Base-by-base conservation (phyloP, 108 stramenopile genomes). In the Seminavis robusta region DNA sequence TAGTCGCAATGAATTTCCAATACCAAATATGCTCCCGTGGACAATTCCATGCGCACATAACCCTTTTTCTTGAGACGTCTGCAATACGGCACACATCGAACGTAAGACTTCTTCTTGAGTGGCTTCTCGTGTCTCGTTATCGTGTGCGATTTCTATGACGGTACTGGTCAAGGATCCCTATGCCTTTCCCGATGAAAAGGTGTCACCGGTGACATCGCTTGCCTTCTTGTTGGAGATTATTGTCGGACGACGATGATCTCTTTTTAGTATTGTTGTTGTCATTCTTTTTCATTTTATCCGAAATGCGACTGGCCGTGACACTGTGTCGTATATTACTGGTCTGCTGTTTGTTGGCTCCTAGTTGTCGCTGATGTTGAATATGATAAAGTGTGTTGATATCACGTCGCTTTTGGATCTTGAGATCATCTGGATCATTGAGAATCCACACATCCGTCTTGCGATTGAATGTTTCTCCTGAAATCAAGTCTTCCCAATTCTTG, bases 1-100 rank as follows among this genome's bases (percentile, higher is more conserved):
- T 95, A 87, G 51, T 98, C 93, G 61, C 84, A 88, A 67, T 95
- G 94, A 24, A 98, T 41, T 74, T 98, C 96, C 7, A 97, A 47
- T 37, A 95, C 80, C 52, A 98, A 67, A n/a, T n/a, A n/a, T 34
- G 84, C 77, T 16, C 94, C 97, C 50, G 77, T 43, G 17, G 76
- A 87, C 7, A 94, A 94, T 40, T 72, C 70, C 33, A 98, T 65
- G 37, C 80, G 79, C 0, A 94, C 95, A 44, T 90, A 92, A 11
- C 94, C 96, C 74, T 98, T 98, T 61, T 86, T 85, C 32, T 81
- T 81, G 9, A 89, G 62, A n/a, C 0, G 52, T 43, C 36, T 78
- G 61, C 49, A 96, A 67, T 15, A 74, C 65, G 25, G 69, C 63
- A 47, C 81, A 96, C 34, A 91, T 82, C 4, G 90, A 76, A 47